phyloP scores from a whole-genome alignment of 2,329 filamentous ascomycete genomes.

The Aspergillus niger region DNA sequence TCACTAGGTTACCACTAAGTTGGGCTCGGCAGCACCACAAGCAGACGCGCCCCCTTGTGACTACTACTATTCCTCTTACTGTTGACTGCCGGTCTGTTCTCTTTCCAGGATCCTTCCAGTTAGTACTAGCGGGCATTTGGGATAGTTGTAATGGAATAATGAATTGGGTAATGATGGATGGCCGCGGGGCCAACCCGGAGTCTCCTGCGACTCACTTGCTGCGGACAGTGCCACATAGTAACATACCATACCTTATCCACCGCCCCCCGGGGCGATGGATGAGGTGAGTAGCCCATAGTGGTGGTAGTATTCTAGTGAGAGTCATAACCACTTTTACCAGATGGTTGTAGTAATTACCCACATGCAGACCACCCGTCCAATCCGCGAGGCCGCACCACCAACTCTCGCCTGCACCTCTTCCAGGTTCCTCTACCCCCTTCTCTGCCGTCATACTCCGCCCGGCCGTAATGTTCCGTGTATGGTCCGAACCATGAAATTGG shows the following conservation, averaged over 20 bases:
- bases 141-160: background rate
- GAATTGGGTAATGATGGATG: conserved; percentile 1
- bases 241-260: conserved; percentile 4
- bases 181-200: conserved; percentile 2
- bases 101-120: background rate
- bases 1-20: background rate
- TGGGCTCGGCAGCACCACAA: background rate
- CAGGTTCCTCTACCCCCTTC: conserved; percentile 8
- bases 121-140: background rate
- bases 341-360: conserved; percentile 8
- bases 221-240: background rate
- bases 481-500: conserved; percentile 23
- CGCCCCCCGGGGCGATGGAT: background rate
- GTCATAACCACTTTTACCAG: conserved; percentile 5
- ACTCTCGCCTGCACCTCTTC: conserved; percentile 2
- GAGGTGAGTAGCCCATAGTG: too few species aligned
- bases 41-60: background rate
- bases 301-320: too few species aligned
- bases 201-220: background rate
- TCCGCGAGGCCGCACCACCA: conserved; percentile 6
- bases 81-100: background rate
- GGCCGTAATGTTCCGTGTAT: conserved; percentile 22
- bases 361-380: conserved; percentile 1
- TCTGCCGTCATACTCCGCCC: conserved; percentile 11
- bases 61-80: background rate